These are phyloP conservation scores for Fusarium domesticum DNA, from an alignment of 2,329 filamentous ascomycete genomes.

Conservation along the genomic window DNA sequence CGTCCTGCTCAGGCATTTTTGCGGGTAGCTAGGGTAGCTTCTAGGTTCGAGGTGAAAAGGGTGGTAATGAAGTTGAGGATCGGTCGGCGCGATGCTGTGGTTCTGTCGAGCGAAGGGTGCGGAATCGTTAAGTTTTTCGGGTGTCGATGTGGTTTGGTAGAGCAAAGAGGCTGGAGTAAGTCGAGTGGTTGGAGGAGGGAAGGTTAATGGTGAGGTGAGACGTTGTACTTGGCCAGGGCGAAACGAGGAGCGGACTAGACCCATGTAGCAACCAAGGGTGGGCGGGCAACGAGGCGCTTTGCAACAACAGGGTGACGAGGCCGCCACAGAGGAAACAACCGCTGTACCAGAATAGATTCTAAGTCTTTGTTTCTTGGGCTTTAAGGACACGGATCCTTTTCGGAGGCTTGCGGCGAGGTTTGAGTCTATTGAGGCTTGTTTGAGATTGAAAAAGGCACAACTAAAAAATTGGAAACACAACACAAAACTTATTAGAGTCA, in stretches of 20 bases:
- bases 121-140: slow-evolving; percentile 11
- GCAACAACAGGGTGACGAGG: background rate
- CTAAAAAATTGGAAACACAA: no score
- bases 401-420: no score
- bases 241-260: background rate
- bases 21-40: slow-evolving; percentile 6
- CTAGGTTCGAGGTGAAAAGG: slow-evolving; percentile 1
- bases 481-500: no score
- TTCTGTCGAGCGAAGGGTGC: slow-evolving; percentile 7
- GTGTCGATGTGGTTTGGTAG: slow-evolving; percentile 23
- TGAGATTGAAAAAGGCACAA: no score
- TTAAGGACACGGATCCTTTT: background rate
- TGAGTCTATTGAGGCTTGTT: no score
- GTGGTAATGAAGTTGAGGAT: slow-evolving; percentile 8
- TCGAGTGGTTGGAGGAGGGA: slow-evolving; percentile 27
- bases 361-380: background rate
- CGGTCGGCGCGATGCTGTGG: slow-evolving; percentile 14
- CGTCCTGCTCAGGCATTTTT: slow-evolving; percentile 53
- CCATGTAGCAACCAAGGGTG: background rate
- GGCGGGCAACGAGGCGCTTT: background rate
- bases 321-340: background rate
- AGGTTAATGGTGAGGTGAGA: slow-evolving; percentile 30
- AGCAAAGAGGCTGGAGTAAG: slow-evolving; percentile 23
- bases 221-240: slow-evolving; percentile 2
- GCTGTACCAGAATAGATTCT: background rate